Base-by-base conservation (phyloP, 441 rosid genomes). In the Pelargonium fulgidum region DNA sequence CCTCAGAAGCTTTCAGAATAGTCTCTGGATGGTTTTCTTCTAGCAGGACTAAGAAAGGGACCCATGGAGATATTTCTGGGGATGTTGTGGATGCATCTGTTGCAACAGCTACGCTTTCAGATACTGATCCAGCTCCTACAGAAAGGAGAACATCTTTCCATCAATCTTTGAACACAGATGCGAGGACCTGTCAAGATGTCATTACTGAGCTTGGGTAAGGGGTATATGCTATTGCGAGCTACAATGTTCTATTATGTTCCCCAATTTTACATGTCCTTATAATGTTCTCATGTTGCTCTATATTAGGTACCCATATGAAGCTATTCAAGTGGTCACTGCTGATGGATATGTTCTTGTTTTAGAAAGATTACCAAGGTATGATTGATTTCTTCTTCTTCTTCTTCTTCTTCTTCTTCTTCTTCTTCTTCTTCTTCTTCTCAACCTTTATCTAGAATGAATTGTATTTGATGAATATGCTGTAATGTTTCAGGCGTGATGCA, bases 361-460 rank as follows among this genome's bases (percentile, higher is more conserved):
- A 85, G 99, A 94, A 85, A 91, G 98, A 79, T 87, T 94, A 68
- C 99, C 99, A 44, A 86, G 99, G 97, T 92, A 85, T 67, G 24
- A 64, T 45, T 68, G 42, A 10, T 64, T 47, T 44, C 26, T 74
- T 73, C 72, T 71, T 66, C 62, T 62, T 50, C 68, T 41, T n/a
- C n/a, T 47, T 44, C 26, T 74, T 73, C 72, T 47, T 44, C 26
- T 74, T 73, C 72, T 47, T 44, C 26, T 74, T 73, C 72, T 47
- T 44, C 26, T 74, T 73, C 72, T 47, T 44, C 26, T 74, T 73
- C 72, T 71, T 66, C 62, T 62, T 50, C 68, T 41, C 16, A 65
- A 71, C 39, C 54, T 6, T 66, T 24, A 16, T 10, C 6, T 73
- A 74, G 67, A 65, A 39, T 24, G 66, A 54, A 54, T 56, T 72